Evolutionary conservation across 2,329 filamentous ascomycete species (phyloP), one percentile per base, ranked within the genome.

Genomic region (Celoporthe dispersa): DNA sequence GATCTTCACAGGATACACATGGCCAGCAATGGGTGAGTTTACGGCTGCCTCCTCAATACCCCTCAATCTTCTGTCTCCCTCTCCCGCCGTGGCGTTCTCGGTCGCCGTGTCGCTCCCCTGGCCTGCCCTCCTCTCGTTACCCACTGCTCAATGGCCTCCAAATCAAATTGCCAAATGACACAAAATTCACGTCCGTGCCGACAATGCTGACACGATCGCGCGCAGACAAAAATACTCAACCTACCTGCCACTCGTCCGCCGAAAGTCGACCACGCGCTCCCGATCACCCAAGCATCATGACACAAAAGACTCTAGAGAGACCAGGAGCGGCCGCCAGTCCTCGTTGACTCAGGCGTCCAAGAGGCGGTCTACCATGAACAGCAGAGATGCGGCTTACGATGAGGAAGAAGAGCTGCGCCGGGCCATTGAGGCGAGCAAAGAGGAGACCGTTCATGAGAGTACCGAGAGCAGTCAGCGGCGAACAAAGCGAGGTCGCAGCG

Each of bases 301-400:
- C 76, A 84, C 82, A 75, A 70, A 70, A 55, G 68, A 70, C 2
- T 48, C 55, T 39, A 68, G 68, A 33, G 65, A 70, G 22, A 72
- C 70, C 11, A 89, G 88, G 81, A 88, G 79, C 77, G 87, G 82
- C 73, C 88, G 85, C 63, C 84, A 84, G 67, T 84, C 84, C 12
- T 81, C 84, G 1, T 78, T 81, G 14, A 82, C 81, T 59, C 86
- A 89, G 67, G 86, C 88, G 66, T 90, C 91, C 51, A 98, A 98
- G 79, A 89, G 96, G 71, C 89, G 96, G 37, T 97, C 94, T 28
- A 99, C 96, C 8, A 98, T 98, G 94, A 97, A 98, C 78, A 99
- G 96, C 79, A 90, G 95, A 72, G 92, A 94, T 79, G 94, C 95
- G 57, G 95, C 94, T 31, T 98, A 98, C 76, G 94, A 98, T 74